Conservation (phyloP, 345 rosid genomes). For the Mercurialis annua region DNA sequence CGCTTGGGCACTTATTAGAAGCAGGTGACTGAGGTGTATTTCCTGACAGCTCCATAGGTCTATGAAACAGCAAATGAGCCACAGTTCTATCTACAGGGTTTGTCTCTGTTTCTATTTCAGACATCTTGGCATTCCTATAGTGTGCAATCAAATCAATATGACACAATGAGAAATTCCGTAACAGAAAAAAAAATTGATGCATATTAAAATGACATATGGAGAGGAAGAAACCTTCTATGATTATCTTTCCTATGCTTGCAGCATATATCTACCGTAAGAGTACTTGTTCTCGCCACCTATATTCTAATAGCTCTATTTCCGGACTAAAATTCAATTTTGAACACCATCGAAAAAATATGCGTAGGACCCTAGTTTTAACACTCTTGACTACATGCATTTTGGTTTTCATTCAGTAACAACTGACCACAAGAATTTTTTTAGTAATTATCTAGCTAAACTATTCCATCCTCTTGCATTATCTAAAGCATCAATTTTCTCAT, state of each 20-base stretch:
- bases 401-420: not conserved
- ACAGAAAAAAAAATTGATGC: not conserved
- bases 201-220: not conserved
- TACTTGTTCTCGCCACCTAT: not conserved
- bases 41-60: constrained; percentile 47
- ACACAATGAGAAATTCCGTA: not conserved
- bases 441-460: not conserved
- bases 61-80: constrained; percentile 85
- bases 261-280: not conserved
- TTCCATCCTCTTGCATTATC: not conserved
- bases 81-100: constrained; percentile 83
- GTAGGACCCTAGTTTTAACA: not conserved
- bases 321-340: not conserved
- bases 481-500: not conserved
- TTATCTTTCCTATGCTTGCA: not conserved
- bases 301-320: not conserved
- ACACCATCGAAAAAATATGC: too few species aligned
- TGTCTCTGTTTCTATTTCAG: constrained; percentile 75
- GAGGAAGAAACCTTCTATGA: not conserved
- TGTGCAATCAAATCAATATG: constrained; percentile 8
- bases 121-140: constrained; percentile 45
- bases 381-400: not conserved
- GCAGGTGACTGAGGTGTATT: constrained; percentile 59
- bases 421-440: not conserved
- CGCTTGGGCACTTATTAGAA: constrained; percentile 40